A percentile compares a stretch with the other conserved stretches of the same genome.
Conservation (phyloP, 441 rosid genomes). For the Syzygium syzygioides region DNA sequence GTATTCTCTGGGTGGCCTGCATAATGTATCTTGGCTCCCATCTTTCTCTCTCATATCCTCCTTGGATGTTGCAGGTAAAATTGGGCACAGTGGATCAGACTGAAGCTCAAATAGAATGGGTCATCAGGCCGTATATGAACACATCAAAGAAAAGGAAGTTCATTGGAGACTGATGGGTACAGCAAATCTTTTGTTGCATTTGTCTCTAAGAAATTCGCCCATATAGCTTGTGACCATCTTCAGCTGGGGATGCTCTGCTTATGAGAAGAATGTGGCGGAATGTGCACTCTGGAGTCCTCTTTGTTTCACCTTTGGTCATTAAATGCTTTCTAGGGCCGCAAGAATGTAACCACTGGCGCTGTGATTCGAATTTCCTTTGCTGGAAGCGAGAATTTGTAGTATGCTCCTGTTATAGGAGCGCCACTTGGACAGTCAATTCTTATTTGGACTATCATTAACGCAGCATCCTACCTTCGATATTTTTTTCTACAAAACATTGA, state of each 20-base stretch:
- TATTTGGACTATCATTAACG: neutral
- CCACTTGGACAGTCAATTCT: neutral
- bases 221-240: neutral
- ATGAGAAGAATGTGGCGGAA: neutral
- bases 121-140: constrained; percentile 86
- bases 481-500: neutral
- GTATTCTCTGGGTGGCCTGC: neutral
- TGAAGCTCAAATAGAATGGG: constrained; percentile 90
- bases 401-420: neutral
- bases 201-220: neutral
- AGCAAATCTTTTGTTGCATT: neutral
- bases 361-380: neutral
- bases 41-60: neutral
- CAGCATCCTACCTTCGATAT: neutral
- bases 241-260: neutral
- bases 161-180: constrained; percentile 43
- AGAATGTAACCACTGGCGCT: neutral
- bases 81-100: constrained; percentile 79
- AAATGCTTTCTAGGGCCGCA: neutral
- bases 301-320: neutral
- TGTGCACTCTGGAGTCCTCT: neutral
- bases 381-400: neutral
- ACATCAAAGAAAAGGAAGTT: constrained; percentile 61
- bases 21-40: neutral
- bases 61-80: constrained; percentile 42